Percentiles rank a stretch among this genome's conserved stretches.
These are phyloP conservation scores for Sisymbrium altissimum DNA, from an alignment of 345 rosid genomes.

Conservation along the genomic window DNA sequence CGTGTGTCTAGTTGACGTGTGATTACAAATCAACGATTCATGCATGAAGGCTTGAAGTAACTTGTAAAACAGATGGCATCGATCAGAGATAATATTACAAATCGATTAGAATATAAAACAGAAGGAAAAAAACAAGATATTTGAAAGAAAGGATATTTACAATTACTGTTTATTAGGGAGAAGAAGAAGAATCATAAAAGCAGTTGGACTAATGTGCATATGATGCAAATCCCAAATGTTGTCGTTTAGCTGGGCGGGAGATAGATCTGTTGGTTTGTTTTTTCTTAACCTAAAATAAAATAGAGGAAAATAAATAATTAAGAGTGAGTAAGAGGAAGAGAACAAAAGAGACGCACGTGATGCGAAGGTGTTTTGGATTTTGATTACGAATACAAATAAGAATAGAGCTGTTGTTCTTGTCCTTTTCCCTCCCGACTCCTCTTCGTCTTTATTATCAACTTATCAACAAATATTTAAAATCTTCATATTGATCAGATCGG, in stretches of 20 bases:
- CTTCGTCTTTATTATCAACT: constrained; percentile 3
- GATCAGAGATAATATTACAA: constrained; percentile 6
- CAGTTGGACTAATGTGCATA: constrained; percentile 14
- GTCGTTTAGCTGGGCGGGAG: background rate
- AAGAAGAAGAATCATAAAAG: constrained; percentile 2
- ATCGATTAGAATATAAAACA: background rate
- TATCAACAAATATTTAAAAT: background rate
- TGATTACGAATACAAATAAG: constrained; percentile 16
- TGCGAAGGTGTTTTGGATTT: constrained; percentile 24
- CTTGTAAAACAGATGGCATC: constrained; percentile 1
- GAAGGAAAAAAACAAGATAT: background rate
- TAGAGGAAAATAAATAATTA: background rate
- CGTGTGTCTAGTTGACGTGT: background rate
- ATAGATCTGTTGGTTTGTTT: constrained; percentile 25
- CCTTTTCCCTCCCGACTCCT: background rate
- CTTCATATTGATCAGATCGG: background rate
- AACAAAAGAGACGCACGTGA: constrained; percentile 31
- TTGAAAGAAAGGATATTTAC: background rate
- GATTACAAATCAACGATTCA: background rate
- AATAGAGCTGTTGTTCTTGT: constrained; percentile 24
- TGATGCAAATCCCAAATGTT: constrained; percentile 20
- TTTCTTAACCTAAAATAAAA: constrained; percentile 8
- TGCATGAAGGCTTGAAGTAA: constrained; percentile 2
- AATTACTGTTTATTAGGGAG: background rate
- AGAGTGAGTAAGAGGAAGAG: constrained; percentile 12